Conservation (phyloP, 208 protist species). For the Vickermania ingenoplastis region DNA sequence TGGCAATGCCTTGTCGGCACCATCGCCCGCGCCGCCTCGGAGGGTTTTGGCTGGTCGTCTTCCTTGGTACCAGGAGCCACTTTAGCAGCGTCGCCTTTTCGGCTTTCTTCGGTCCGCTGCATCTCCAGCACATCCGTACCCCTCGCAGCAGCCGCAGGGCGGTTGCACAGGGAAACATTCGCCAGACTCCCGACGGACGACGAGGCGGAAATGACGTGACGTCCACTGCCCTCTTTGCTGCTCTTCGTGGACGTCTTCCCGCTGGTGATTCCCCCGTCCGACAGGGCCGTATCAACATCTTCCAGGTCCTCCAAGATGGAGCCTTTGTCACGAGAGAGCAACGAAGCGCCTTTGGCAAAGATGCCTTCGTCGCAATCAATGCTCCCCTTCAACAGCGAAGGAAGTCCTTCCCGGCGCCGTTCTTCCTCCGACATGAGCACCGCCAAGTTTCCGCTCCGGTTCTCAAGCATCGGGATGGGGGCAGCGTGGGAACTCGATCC, state of each 20-base stretch:
- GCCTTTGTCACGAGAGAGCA: not conserved
- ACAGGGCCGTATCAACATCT: not conserved
- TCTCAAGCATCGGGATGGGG: slow-evolving; percentile 1
- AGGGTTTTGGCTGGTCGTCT: not conserved
- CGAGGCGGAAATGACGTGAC: not conserved
- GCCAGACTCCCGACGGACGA: slow-evolving; percentile 21
- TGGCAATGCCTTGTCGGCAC: slow-evolving; percentile 52
- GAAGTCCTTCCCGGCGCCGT: not conserved
- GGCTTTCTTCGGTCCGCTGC: not conserved
- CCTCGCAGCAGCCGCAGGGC: slow-evolving; percentile 32
- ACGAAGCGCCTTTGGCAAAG: not conserved
- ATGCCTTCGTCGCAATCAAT: not conserved
- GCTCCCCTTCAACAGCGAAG: not conserved
- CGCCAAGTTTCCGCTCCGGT: slow-evolving; percentile 6
- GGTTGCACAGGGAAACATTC: slow-evolving; percentile 65
- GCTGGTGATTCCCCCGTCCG: not conserved
- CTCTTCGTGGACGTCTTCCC: not conserved
- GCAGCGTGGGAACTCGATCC: not conserved
- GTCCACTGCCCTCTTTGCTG: not conserved
- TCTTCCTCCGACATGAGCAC: slow-evolving; percentile 4
- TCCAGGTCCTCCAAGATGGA: not conserved
- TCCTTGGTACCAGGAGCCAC: not conserved
- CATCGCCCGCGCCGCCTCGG: slow-evolving; percentile 7
- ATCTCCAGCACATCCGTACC: slow-evolving; percentile 50
- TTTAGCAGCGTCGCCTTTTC: not conserved